Percentiles rank a stretch among this genome's conserved stretches.
These are phyloP conservation scores for Cryptomeria japonica DNA, from an alignment of 75 land plant genomes.

Conservation along the genomic window DNA sequence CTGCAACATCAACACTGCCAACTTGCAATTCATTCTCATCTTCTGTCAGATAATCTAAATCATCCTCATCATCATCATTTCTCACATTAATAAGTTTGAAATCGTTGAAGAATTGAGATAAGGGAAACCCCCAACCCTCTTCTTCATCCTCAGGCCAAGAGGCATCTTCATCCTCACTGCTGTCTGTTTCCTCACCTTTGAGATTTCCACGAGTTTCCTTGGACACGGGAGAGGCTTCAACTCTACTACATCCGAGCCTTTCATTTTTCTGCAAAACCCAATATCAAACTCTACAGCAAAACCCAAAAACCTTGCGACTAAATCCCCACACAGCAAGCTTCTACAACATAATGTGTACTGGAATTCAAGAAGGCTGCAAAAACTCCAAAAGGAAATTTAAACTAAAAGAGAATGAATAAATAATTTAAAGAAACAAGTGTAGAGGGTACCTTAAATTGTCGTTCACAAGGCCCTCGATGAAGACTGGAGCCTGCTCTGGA, in stretches of 20 bases:
- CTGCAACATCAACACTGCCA: not conserved
- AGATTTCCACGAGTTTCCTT: not conserved
- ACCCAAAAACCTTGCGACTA: not conserved
- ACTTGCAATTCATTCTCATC: not conserved
- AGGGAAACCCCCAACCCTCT: not conserved
- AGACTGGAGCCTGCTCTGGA: not conserved
- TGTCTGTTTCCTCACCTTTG: not conserved
- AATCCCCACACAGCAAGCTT: not conserved
- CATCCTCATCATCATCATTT: not conserved
- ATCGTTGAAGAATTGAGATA: not conserved
- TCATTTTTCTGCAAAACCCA: not conserved
- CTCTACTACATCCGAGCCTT: not conserved
- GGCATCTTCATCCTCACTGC: not conserved
- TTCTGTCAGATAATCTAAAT: not conserved
- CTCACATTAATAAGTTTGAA: not conserved
- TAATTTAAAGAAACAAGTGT: not conserved
- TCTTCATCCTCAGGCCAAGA: not conserved
- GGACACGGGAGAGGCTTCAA: not conserved
- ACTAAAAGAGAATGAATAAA: not conserved
- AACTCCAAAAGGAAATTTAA: not conserved
- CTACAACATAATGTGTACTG: not conserved
- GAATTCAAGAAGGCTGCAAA: not conserved
- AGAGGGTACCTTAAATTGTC: not conserved
- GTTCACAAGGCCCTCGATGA: not conserved
- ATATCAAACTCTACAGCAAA: not conserved